Conservation (phyloP, 2,329 filamentous ascomycete genomes). For the Hirsutella rhossiliensis region DNA sequence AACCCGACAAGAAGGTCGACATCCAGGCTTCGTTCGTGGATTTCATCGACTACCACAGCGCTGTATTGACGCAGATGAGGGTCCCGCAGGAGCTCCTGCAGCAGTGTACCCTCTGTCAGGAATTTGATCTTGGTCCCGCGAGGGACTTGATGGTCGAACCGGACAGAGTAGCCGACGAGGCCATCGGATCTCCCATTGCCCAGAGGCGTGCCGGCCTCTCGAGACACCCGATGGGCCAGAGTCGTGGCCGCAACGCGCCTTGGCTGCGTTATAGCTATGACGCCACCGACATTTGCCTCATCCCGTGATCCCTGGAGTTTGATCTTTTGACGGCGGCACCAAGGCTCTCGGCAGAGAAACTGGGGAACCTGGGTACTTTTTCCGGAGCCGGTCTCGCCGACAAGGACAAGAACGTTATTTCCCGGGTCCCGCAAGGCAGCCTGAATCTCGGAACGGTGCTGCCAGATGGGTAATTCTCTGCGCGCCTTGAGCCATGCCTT, state of each 20-base stretch:
- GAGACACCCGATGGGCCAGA: constrained; percentile 74
- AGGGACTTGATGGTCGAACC: constrained; percentile 83
- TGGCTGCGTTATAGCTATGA: constrained; percentile 90
- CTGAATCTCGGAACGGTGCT: constrained; percentile 58
- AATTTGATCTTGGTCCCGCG: constrained; percentile 81
- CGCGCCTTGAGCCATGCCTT: constrained; percentile 32
- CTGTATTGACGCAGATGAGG: constrained; percentile 76
- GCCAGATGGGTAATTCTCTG: constrained; percentile 70
- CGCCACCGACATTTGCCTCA: constrained; percentile 52
- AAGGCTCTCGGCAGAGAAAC: constrained; percentile 66
- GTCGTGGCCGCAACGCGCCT: constrained; percentile 88
- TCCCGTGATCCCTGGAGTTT: constrained; percentile 26
- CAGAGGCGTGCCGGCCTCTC: constrained; percentile 53
- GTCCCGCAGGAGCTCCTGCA: constrained; percentile 87
- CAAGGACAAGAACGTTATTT: constrained; percentile 68
- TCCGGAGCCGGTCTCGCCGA: constrained; percentile 90
- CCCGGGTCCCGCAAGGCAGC: constrained; percentile 38
- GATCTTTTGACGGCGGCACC: constrained; percentile 56
- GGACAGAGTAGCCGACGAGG: constrained; percentile 80
- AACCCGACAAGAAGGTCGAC: constrained; percentile 88
- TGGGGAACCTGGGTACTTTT: constrained; percentile 96
- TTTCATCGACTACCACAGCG: constrained; percentile 86
- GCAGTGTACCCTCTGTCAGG: constrained; percentile 87
- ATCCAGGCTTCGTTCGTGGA: constrained; percentile 91
- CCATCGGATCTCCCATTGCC: constrained; percentile 27